These are phyloP conservation scores for Amylocystis lapponica DNA, from an alignment of 768 basidiomycete species.

Conservation along the genomic window DNA sequence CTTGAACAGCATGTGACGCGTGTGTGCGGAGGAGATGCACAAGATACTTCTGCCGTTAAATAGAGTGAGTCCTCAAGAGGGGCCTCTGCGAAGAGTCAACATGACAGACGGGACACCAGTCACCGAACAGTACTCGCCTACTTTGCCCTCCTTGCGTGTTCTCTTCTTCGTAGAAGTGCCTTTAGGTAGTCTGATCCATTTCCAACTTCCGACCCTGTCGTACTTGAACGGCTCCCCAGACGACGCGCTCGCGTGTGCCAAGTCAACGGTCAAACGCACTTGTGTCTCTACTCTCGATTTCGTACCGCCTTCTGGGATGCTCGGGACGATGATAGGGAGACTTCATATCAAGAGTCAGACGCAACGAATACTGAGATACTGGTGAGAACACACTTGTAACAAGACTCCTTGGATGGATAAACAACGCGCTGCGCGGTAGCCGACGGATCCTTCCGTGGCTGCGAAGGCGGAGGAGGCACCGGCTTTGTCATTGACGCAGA, in stretches of 20 bases:
- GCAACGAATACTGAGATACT: constrained; percentile 1
- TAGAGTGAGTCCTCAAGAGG: constrained; percentile 63
- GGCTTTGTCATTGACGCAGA: constrained; percentile 40
- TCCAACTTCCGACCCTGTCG: constrained; percentile 85
- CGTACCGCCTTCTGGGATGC: constrained; percentile 74
- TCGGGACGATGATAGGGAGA: constrained; percentile 77
- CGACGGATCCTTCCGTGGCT: constrained; percentile 50
- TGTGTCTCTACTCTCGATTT: constrained; percentile 96
- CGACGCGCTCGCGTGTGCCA: constrained; percentile 60
- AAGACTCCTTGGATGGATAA: constrained; percentile 66
- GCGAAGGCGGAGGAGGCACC: constrained; percentile 59
- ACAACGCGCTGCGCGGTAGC: constrained; percentile 54
- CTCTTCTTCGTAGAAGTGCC: constrained; percentile 82
- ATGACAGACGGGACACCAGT: constrained; percentile 17
- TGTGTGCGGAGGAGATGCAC: constrained; percentile 73
- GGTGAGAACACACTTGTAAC: constrained; percentile 55
- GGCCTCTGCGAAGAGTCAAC: constrained; percentile 44
- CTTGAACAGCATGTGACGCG: constrained; percentile 80
- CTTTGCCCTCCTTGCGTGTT: constrained; percentile 78
- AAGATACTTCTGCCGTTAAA: constrained; percentile 69
- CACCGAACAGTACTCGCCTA: constrained; percentile 42
- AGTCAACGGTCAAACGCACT: constrained; percentile 77
- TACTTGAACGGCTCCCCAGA: constrained; percentile 59
- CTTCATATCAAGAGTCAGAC: constrained; percentile 30
- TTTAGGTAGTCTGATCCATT: constrained; percentile 75